Evolutionary conservation across 192 early-diverging fungal genomes (phyloP), one percentile per base, ranked within the genome.

Genomic region (Coemansia sp.): DNA sequence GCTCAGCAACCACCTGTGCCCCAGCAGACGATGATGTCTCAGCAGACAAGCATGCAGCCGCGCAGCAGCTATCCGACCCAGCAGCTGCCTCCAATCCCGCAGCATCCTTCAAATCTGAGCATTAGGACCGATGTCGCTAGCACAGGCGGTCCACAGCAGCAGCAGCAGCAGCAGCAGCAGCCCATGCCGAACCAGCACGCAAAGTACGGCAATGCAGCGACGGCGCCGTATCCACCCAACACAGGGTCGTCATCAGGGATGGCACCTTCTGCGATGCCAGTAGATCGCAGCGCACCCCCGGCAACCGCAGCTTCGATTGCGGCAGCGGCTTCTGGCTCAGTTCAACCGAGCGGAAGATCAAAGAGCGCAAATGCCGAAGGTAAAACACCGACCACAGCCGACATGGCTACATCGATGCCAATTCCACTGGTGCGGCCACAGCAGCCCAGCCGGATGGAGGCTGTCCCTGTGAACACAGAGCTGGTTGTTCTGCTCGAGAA

Each of bases 401-500:
- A 50, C 25, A 41, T 17, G 17, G 13, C 38, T 17, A 6, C 15
- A 3, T 22, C 23, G 6, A 22, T 50, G 20, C 19, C 47, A 50
- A 27, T 50, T 22, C 47, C 33, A 41, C 33, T 41, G 15, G n/a
- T n/a, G n/a, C n/a, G n/a, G n/a, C n/a, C n/a, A n/a, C n/a, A n/a
- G n/a, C n/a, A n/a, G n/a, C n/a, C 19, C 37, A 17, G 41, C n/a
- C 6, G 38, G 41, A 14, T 28, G 29, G 34, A 36, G 47, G 19
- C 56, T 0, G 57, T 36, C 34, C 69, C 75, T 23, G 70, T 63
- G 10, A 72, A 79, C 31, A 52, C 62, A 3, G 75, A 66, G 56
- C 70, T 79, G 27, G 70, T 44, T 3, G 70, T 59, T 10, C 60
- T 79, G 44, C 60, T 72, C 19, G 58, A 72, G 33, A 65, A 62